Evolutionary conservation across 805 yeast genomes (phyloP).

Genomic region (Yamadazyma laniorum): DNA sequence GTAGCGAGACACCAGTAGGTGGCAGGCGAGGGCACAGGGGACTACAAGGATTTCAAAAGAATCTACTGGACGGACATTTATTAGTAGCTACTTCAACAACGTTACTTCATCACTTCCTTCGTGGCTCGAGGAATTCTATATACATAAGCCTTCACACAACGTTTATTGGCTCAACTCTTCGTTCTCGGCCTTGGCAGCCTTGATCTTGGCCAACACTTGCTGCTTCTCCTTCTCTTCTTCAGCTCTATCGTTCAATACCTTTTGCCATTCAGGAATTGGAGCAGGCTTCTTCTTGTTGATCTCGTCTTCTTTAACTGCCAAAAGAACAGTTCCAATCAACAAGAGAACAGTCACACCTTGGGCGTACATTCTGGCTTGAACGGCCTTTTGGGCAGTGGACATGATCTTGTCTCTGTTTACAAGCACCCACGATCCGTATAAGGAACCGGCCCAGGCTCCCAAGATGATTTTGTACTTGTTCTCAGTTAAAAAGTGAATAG

Average conservation of each 20-base stretch:
- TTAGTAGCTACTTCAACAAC: no score
- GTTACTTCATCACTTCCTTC: no score
- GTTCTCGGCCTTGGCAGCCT: conserved; percentile 8
- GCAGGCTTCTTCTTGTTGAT: conserved; percentile 37
- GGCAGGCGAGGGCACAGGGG: no score
- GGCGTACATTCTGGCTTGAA: conserved; percentile 89
- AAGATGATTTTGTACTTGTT: conserved; percentile 38
- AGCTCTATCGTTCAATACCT: conserved; percentile 24
- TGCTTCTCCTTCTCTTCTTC: conserved; percentile 15
- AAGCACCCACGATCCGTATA: conserved; percentile 67
- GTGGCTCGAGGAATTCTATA: no score
- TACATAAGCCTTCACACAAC: no score
- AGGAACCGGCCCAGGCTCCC: conserved; percentile 39
- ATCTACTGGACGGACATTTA: no score
- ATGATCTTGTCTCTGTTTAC: conserved; percentile 73
- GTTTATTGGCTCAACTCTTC: conserved; percentile 6
- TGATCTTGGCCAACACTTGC: conserved; percentile 5
- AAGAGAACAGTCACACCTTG: conserved; percentile 76
- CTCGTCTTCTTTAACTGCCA: conserved; percentile 63
- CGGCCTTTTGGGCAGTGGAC: conserved; percentile 76
- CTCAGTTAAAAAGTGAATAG: conserved; percentile 24
- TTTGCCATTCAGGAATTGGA: conserved; percentile 38
- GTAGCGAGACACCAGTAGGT: no score
- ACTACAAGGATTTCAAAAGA: no score
- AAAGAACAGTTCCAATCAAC: conserved; percentile 64